Percentiles rank a stretch among this genome's conserved stretches.
Conservation (phyloP, 805 yeast genomes). For the Candida corydali region DNA sequence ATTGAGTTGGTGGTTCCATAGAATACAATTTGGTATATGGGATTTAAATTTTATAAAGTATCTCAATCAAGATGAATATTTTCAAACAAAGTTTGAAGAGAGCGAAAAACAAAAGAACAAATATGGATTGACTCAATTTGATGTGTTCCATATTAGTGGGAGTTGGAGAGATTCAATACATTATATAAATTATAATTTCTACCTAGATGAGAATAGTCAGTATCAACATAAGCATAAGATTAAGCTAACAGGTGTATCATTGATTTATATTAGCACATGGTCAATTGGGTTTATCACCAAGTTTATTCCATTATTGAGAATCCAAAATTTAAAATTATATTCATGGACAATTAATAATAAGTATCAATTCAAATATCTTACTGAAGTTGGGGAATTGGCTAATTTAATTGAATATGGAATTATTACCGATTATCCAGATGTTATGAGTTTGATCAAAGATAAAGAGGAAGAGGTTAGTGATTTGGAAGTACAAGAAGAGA, state of each 20-base stretch:
- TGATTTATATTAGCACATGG: constrained; percentile 38
- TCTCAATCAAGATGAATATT: constrained; percentile 35
- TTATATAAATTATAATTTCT: constrained; percentile 33
- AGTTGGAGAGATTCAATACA: constrained; percentile 29
- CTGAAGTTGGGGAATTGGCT: constrained; percentile 20
- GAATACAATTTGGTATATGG: constrained; percentile 40
- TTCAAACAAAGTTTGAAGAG: constrained; percentile 21
- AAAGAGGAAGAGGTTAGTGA: constrained; percentile 7
- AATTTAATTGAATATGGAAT: constrained; percentile 30
- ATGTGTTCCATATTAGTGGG: constrained; percentile 32
- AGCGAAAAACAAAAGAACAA: constrained; percentile 6
- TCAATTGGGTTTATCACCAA: constrained; percentile 27
- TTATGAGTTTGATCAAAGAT: constrained; percentile 17
- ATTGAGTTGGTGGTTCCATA: constrained; percentile 34
- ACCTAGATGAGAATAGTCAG: constrained; percentile 17
- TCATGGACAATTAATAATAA: constrained; percentile 38
- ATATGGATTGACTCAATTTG: constrained; percentile 24
- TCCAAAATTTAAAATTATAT: constrained; percentile 28
- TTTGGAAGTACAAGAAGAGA: too few species aligned
- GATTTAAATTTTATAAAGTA: constrained; percentile 33
- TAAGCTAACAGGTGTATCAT: constrained; percentile 32
- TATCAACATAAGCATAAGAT: constrained; percentile 20
- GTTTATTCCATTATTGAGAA: constrained; percentile 33
- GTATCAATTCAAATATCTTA: constrained; percentile 33
- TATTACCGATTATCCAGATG: constrained; percentile 33